Conservation (phyloP, 352 stramenopile species). For the Halophytophthora batemanensis region DNA sequence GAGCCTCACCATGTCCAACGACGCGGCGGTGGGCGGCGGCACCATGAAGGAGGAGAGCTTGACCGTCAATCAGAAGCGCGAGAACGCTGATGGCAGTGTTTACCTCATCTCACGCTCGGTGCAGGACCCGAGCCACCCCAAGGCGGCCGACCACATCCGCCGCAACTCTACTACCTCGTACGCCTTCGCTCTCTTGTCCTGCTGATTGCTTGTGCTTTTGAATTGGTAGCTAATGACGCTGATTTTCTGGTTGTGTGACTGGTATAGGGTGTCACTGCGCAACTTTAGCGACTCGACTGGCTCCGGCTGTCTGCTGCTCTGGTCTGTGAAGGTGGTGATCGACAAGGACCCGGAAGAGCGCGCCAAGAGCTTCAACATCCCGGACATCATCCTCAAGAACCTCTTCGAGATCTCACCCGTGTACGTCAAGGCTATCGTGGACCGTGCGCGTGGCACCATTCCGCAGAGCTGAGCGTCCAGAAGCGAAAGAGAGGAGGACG, state of each 20-base stretch:
- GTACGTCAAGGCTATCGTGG: slow-evolving; percentile 82
- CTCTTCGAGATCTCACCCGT: slow-evolving; percentile 84
- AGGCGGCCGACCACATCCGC: slow-evolving; percentile 61
- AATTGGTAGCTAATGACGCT: slow-evolving; percentile 6
- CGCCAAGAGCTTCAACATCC: slow-evolving; percentile 74
- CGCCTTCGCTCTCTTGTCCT: slow-evolving; percentile 15
- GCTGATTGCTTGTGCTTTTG: not conserved
- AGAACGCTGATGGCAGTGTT: slow-evolving; percentile 70
- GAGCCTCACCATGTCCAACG: slow-evolving; percentile 77
- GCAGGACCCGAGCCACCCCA: slow-evolving; percentile 64
- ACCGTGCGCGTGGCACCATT: slow-evolving; percentile 54
- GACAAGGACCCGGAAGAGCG: slow-evolving; percentile 74
- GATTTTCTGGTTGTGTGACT: not conserved
- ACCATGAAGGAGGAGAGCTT: slow-evolving; percentile 86
- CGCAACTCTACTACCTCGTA: slow-evolving; percentile 80
- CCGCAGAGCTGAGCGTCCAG: slow-evolving; percentile 33
- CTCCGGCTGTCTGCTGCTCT: slow-evolving; percentile 68
- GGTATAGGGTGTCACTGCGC: slow-evolving; percentile 69
- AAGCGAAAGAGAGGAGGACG: slow-evolving; percentile 6
- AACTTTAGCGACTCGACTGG: slow-evolving; percentile 78
- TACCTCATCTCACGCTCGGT: slow-evolving; percentile 65
- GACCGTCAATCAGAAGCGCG: slow-evolving; percentile 73
- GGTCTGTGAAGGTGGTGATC: slow-evolving; percentile 81
- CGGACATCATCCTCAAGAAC: slow-evolving; percentile 88
- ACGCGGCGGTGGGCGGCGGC: slow-evolving; percentile 54